A percentile compares a stretch with the other conserved stretches of the same genome.
phyloP scores from a whole-genome alignment of 164 flowering plant species.

The Annona squamosa region DNA sequence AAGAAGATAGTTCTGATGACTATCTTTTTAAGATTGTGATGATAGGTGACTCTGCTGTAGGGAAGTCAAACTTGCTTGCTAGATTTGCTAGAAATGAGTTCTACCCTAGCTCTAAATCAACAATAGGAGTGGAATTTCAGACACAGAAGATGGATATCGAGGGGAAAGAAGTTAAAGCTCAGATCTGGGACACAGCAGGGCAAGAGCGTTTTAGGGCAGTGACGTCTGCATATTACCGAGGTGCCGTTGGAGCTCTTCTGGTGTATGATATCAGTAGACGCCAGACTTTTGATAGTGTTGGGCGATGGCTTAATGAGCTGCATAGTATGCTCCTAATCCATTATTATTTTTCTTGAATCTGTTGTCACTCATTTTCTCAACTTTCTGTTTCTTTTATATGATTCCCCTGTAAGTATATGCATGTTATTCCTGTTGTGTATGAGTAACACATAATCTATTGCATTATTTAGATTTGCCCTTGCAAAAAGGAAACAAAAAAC shows the following conservation, averaged over 20 bases:
- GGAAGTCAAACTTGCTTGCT: constrained; percentile 66
- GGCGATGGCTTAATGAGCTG: constrained; percentile 71
- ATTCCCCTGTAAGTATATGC: no score
- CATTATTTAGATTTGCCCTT: no score
- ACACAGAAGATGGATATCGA: constrained; percentile 61
- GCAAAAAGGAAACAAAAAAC: no score
- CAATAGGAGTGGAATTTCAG: constrained; percentile 70
- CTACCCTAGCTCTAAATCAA: constrained; percentile 61
- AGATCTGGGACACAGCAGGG: constrained; percentile 75
- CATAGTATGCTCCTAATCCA: constrained; percentile 37
- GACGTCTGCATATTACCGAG: constrained; percentile 67
- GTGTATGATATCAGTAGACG: constrained; percentile 65
- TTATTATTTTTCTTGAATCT: no score
- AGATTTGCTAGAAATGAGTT: constrained; percentile 67
- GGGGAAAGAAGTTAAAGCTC: constrained; percentile 67
- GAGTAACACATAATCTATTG: no score
- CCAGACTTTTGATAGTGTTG: constrained; percentile 62
- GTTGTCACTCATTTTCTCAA: neutral
- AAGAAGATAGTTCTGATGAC: constrained; percentile 49
- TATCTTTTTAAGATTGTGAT: constrained; percentile 66
- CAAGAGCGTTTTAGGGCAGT: constrained; percentile 72
- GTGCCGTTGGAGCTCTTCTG: constrained; percentile 64
- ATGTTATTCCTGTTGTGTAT: no score
- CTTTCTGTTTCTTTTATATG: neutral
- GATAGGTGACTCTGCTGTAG: constrained; percentile 71